Conservation (phyloP, 148 eudicot genomes). For the Heliamphora exappendiculata region DNA sequence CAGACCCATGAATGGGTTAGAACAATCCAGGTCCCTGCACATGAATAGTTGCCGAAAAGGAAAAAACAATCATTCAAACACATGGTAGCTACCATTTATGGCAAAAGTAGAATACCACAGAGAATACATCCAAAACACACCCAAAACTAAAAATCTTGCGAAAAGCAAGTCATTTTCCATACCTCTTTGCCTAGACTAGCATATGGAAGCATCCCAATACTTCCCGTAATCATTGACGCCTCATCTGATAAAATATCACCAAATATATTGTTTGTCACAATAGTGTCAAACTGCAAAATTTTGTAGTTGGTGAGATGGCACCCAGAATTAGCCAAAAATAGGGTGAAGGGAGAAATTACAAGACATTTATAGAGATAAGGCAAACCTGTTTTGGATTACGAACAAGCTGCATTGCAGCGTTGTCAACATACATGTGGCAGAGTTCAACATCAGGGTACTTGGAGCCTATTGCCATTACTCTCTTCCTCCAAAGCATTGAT, state of each 20-base stretch:
- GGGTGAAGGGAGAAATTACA: not conserved
- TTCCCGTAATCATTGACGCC: constrained; percentile 92
- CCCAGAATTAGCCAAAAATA: not conserved
- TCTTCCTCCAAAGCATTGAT: constrained; percentile 93
- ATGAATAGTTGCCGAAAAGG: constrained; percentile 2
- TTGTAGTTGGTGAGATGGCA: not conserved
- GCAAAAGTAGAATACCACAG: not conserved
- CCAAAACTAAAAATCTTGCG: not conserved
- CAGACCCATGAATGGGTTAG: constrained; percentile 97
- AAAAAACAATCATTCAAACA: not conserved
- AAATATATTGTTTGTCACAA: constrained; percentile 83
- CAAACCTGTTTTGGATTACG: constrained; percentile 88
- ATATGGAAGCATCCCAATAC: constrained; percentile 95
- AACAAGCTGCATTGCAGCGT: constrained; percentile 97
- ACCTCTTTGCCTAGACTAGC: constrained; percentile 84
- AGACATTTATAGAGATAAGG: not conserved
- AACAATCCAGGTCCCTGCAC: constrained; percentile 90
- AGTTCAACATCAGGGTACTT: constrained; percentile 93
- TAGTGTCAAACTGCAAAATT: constrained; percentile 81
- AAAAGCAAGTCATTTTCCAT: constrained; percentile 6
- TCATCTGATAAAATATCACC: constrained; percentile 95
- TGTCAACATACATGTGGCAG: constrained; percentile 92
- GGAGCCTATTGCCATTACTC: constrained; percentile 57
- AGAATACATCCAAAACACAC: not conserved
- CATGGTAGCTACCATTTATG: not conserved